These are phyloP conservation scores for Centella asiatica DNA, from an alignment of 129 eudicot genomes.

Conservation along the genomic window DNA sequence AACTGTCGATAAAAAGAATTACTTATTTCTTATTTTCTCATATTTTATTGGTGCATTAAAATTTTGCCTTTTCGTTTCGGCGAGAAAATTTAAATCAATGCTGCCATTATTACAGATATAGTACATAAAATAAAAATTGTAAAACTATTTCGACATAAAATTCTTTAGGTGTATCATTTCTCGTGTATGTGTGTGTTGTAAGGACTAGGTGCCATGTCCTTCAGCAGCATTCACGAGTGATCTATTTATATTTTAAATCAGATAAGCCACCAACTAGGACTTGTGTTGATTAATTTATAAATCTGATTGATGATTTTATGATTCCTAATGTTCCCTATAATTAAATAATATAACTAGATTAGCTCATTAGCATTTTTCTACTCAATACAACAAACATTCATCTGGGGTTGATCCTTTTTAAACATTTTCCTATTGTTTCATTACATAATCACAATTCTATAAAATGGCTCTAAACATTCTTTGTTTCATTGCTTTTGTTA, in stretches of 20 bases:
- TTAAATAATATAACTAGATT: background rate
- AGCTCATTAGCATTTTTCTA: background rate
- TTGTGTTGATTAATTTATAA: background rate
- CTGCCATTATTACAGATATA: too few species aligned
- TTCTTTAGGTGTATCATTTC: too few species aligned
- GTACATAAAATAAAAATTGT: too few species aligned
- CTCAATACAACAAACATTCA: background rate
- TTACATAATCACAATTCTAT: background rate
- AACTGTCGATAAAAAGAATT: background rate
- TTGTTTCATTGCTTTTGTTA: background rate
- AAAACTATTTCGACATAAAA: too few species aligned
- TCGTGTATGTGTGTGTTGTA: background rate
- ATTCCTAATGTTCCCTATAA: slow-evolving; percentile 8
- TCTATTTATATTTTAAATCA: background rate
- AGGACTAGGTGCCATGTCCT: background rate
- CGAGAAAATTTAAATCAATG: too few species aligned
- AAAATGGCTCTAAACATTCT: too few species aligned
- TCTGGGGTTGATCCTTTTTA: background rate
- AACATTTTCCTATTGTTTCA: background rate
- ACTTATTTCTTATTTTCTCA: too few species aligned
- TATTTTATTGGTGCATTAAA: too few species aligned
- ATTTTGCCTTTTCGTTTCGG: too few species aligned
- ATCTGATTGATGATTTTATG: slow-evolving; percentile 1
- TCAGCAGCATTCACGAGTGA: slow-evolving; percentile 11
- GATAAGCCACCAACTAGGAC: background rate